These are phyloP conservation scores for Stenogyne calaminthoides DNA, from an alignment of 305 asterid genomes.

Conservation along the genomic window DNA sequence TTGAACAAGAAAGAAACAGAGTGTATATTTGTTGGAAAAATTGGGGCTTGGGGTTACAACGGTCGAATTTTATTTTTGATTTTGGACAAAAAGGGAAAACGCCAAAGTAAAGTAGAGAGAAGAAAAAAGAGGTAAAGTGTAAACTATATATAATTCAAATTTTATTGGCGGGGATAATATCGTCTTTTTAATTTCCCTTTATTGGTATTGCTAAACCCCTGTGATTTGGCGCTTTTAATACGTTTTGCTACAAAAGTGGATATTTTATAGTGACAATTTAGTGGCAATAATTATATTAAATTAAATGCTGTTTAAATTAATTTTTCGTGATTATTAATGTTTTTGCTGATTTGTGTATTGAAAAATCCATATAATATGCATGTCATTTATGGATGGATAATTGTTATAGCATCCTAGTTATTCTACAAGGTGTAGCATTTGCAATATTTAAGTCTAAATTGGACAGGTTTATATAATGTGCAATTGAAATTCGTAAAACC, in stretches of 20 bases:
- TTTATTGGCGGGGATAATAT: conserved; percentile 27
- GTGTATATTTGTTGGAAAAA: conserved; percentile 24
- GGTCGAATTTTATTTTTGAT: conserved; percentile 50
- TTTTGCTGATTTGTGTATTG: background rate
- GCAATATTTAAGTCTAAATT: background rate
- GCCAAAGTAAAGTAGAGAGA: background rate
- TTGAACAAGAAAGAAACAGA: background rate
- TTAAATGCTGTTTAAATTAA: background rate
- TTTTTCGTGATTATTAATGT: background rate
- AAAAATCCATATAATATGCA: background rate
- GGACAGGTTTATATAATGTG: background rate
- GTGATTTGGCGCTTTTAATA: too few species aligned
- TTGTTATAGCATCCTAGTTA: too few species aligned
- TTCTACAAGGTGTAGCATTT: background rate
- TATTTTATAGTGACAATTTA: background rate
- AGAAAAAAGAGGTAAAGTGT: background rate
- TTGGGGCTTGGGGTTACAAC: conserved; percentile 47
- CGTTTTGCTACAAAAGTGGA: background rate
- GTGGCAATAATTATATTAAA: background rate
- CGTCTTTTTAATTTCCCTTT: background rate
- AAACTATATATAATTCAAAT: conserved; percentile 26
- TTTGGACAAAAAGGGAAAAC: conserved; percentile 33
- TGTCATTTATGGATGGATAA: too few species aligned
- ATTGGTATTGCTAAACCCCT: background rate
- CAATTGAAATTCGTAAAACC: background rate